A percentile compares a stretch with the other conserved stretches of the same genome.
These are phyloP conservation scores for Pseudogymnoascus pannorum DNA, from an alignment of 2,329 filamentous ascomycete species.

Conservation along the genomic window DNA sequence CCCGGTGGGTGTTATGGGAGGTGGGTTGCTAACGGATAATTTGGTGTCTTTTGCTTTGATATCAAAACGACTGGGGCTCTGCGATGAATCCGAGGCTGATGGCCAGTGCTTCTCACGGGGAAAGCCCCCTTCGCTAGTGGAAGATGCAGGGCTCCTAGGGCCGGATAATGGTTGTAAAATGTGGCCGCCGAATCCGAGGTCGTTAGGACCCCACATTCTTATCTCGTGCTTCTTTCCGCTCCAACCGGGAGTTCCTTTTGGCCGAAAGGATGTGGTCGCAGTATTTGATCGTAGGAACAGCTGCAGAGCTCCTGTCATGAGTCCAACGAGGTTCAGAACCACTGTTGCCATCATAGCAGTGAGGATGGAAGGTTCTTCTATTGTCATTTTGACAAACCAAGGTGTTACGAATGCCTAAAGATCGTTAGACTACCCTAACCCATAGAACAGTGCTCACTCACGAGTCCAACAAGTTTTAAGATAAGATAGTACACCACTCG, in stretches of 20 bases:
- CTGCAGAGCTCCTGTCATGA: slow-evolving; percentile 58
- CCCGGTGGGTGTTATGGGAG: slow-evolving; percentile 13
- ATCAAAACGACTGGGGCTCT: neutral
- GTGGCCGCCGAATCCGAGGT: slow-evolving; percentile 25
- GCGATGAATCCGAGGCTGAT: neutral
- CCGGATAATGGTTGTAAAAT: slow-evolving; percentile 23
- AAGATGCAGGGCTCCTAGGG: slow-evolving; percentile 13
- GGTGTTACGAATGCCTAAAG: slow-evolving; percentile 51
- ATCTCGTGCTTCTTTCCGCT: slow-evolving; percentile 42
- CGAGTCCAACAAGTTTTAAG: slow-evolving; percentile 49
- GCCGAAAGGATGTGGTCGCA: slow-evolving; percentile 46
- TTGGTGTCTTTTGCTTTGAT: slow-evolving; percentile 14
- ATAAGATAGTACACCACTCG: slow-evolving; percentile 60
- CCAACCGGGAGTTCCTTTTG: slow-evolving; percentile 40
- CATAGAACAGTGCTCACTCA: slow-evolving; percentile 32
- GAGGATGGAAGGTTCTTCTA: slow-evolving; percentile 39
- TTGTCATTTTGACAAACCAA: slow-evolving; percentile 53
- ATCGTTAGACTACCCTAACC: slow-evolving; percentile 21
- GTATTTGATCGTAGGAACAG: slow-evolving; percentile 60
- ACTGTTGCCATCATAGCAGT: slow-evolving; percentile 58
- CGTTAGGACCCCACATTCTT: slow-evolving; percentile 38
- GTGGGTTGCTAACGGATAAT: slow-evolving; percentile 18
- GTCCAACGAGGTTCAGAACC: slow-evolving; percentile 57
- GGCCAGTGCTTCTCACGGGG: neutral
- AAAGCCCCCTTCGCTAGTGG: neutral